Percentiles rank a stretch among this genome's conserved stretches.
Evolutionary conservation across 192 early-diverging fungal genomes (phyloP).

Genomic region (Coemansia sp.): DNA sequence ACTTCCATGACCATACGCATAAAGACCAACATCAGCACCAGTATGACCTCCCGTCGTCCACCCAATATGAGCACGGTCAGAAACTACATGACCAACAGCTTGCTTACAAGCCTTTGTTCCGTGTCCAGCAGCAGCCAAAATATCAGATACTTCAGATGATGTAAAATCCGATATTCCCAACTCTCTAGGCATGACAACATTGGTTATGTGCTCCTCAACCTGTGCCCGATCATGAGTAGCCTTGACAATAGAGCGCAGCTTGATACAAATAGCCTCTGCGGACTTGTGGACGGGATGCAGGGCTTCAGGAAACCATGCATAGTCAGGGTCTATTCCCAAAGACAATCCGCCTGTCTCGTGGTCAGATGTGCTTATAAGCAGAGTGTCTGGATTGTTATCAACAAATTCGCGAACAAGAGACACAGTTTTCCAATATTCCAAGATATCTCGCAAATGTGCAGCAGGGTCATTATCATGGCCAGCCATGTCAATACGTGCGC

Average conservation of each 20-base stretch:
- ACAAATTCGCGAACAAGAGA: conserved; percentile 46
- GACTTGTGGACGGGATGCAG: conserved; percentile 25
- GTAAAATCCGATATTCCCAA: conserved; percentile 42
- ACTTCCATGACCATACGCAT: conserved; percentile 54
- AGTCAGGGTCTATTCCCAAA: conserved; percentile 48
- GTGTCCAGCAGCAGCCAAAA: background rate
- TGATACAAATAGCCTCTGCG: conserved; percentile 25
- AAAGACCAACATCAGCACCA: conserved; percentile 86
- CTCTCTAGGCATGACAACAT: conserved; percentile 12
- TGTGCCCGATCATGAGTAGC: background rate
- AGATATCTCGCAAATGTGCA: conserved; percentile 56
- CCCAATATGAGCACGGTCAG: conserved; percentile 30
- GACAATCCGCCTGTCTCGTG: conserved; percentile 64
- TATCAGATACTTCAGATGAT: conserved; percentile 6
- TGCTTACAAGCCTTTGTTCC: conserved; percentile 15
- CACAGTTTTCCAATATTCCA: conserved; percentile 58
- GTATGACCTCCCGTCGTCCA: conserved; percentile 90
- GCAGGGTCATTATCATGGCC: conserved; percentile 60
- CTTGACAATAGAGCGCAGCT: background rate
- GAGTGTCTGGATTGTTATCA: conserved; percentile 45
- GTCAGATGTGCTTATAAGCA: conserved; percentile 57
- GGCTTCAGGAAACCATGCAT: conserved; percentile 51
- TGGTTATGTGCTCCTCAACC: background rate
- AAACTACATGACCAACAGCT: conserved; percentile 22
- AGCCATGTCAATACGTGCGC: conserved; percentile 59